phyloP scores from a whole-genome alignment of 2,329 filamentous ascomycete species.

The Cladorrhinum sp. region DNA sequence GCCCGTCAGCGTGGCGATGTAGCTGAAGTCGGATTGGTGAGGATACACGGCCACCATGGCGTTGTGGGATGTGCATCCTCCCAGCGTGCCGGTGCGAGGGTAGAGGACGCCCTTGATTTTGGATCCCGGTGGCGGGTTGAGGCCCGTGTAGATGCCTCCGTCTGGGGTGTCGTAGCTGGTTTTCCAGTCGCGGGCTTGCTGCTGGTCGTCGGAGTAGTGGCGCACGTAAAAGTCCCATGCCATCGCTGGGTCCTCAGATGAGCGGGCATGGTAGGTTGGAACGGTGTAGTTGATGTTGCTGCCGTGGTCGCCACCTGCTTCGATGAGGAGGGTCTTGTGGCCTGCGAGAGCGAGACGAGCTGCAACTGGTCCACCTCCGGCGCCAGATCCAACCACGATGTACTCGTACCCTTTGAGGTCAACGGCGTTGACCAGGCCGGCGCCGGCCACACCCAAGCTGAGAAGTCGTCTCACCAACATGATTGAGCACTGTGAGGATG shows the following conservation, averaged over 20 bases:
- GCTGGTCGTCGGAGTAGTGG: conserved; percentile 52
- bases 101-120: conserved; percentile 36
- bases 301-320: conserved; percentile 53
- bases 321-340: conserved; percentile 58
- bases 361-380: conserved; percentile 57
- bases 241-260: conserved; percentile 26
- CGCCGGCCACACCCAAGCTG: conserved; percentile 18
- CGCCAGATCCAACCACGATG: conserved; percentile 59
- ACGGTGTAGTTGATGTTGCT: conserved; percentile 26
- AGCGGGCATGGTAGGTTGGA: conserved; percentile 25
- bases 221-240: conserved; percentile 61
- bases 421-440: conserved; percentile 23
- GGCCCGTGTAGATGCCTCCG: conserved; percentile 36
- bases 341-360: conserved; percentile 58
- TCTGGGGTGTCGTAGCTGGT: conserved; percentile 37
- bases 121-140: conserved; percentile 33
- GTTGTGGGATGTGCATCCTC: conserved; percentile 38
- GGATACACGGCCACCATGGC: conserved; percentile 40
- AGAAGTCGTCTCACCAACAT: conserved; percentile 17
- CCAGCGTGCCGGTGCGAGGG: conserved; percentile 37
- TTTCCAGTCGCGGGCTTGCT: conserved; percentile 52
- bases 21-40: conserved; percentile 40
- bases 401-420: conserved; percentile 52
- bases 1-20: conserved; percentile 40
- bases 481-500: background rate